Evolutionary conservation across 768 basidiomycete genomes (phyloP).

Genomic region (Tricholoma saponaceum): DNA sequence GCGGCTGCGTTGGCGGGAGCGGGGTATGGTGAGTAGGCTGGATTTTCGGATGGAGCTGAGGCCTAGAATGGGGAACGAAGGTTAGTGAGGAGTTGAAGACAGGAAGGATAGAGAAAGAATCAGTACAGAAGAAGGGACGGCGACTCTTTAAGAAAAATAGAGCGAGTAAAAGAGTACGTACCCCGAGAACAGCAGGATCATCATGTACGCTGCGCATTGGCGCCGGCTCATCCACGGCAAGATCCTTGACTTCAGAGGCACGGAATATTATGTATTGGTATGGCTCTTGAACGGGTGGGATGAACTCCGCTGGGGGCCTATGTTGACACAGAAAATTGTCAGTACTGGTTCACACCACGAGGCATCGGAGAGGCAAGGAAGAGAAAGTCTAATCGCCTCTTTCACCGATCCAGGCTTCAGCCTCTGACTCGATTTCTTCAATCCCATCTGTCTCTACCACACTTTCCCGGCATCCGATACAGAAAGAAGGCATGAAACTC

Average conservation of each 20-base stretch:
- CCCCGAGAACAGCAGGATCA: slow-evolving; percentile 82
- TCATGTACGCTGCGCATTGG: slow-evolving; percentile 65
- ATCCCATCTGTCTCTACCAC: not conserved
- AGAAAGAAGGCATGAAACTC: slow-evolving; percentile 21
- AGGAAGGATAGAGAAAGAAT: not conserved
- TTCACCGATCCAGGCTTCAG: not conserved
- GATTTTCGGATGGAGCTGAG: slow-evolving; percentile 4
- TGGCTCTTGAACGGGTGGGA: slow-evolving; percentile 78
- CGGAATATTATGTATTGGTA: slow-evolving; percentile 92
- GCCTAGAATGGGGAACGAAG: not conserved
- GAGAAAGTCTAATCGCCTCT: not conserved
- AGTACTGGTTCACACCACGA: not conserved
- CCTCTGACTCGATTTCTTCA: not conserved
- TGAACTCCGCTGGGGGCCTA: slow-evolving; percentile 73
- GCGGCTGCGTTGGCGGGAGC: slow-evolving; percentile 19
- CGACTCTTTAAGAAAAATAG: not conserved
- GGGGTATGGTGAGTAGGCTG: slow-evolving; percentile 5
- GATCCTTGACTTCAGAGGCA: slow-evolving; percentile 85
- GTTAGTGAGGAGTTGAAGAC: not conserved
- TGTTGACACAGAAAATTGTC: not conserved
- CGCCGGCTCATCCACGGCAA: slow-evolving; percentile 74
- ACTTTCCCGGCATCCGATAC: not conserved
- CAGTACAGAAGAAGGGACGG: not conserved
- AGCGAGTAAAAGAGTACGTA: slow-evolving; percentile 27
- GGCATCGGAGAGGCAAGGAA: not conserved